Percentiles rank a stretch among this genome's conserved stretches.
Conservation (phyloP, 768 basidiomycete species). For the Asterophora parasitica region DNA sequence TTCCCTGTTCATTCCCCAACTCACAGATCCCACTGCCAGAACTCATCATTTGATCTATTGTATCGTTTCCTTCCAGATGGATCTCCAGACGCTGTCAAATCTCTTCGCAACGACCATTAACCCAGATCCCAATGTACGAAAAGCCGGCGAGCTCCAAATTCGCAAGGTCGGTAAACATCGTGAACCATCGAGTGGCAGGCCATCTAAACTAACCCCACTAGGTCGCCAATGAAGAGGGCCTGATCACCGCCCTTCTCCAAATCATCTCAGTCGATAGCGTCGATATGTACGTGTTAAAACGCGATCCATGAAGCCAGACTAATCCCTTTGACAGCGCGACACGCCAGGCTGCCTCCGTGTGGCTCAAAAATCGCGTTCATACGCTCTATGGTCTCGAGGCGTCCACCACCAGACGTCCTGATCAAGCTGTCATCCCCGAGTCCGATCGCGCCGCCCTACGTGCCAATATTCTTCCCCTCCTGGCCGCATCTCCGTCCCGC, state of each 20-base stretch:
- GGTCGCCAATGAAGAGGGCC: constrained; percentile 78
- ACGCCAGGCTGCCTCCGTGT: constrained; percentile 82
- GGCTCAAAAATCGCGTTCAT: constrained; percentile 86
- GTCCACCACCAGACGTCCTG: constrained; percentile 39
- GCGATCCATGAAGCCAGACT: constrained; percentile 23
- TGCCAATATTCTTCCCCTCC: constrained; percentile 58
- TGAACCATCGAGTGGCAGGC: constrained; percentile 4
- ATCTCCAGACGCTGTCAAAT: constrained; percentile 68
- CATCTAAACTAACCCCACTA: constrained; percentile 23
- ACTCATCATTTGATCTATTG: not conserved
- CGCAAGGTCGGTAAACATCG: constrained; percentile 53
- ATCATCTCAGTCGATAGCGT: constrained; percentile 77
- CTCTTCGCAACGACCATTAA: constrained; percentile 79
- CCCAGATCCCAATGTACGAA: constrained; percentile 82
- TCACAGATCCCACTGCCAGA: not conserved
- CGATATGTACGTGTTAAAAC: constrained; percentile 59
- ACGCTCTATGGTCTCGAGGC: constrained; percentile 54
- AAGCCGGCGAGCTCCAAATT: constrained; percentile 82
- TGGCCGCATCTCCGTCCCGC: constrained; percentile 62
- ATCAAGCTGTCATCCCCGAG: constrained; percentile 55
- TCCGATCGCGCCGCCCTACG: constrained; percentile 76
- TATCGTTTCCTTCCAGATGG: constrained; percentile 40
- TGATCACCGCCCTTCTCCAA: constrained; percentile 78
- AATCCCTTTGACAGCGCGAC: constrained; percentile 48
- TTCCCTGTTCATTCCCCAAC: not conserved